phyloP scores from a whole-genome alignment of 805 yeast genomes.

The Cyberlindnera amylophila region DNA sequence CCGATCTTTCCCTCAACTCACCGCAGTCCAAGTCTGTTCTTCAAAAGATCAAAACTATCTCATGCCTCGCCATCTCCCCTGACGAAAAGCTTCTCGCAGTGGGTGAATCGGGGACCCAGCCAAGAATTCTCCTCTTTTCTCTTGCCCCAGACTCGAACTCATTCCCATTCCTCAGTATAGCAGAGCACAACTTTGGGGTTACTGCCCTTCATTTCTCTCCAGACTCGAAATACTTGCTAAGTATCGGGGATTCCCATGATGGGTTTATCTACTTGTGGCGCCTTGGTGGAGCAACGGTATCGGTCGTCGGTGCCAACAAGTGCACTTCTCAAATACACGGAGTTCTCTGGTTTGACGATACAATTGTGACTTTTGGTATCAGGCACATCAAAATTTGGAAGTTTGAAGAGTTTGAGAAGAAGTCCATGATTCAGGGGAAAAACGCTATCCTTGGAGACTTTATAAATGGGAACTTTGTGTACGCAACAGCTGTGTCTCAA shows the following conservation, averaged over 20 bases:
- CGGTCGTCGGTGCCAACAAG: slow-evolving; percentile 49
- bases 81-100: slow-evolving; percentile 53
- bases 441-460: slow-evolving; percentile 52
- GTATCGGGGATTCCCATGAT: slow-evolving; percentile 66
- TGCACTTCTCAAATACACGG: slow-evolving; percentile 59
- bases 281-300: slow-evolving; percentile 29
- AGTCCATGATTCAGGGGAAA: slow-evolving; percentile 47
- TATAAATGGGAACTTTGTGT: slow-evolving; percentile 47
- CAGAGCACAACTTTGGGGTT: slow-evolving; percentile 67
- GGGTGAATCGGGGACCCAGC: slow-evolving; percentile 70
- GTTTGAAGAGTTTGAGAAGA: slow-evolving; percentile 30
- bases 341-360: slow-evolving; percentile 49
- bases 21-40: slow-evolving; percentile 21
- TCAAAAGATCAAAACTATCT: slow-evolving; percentile 45
- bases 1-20: slow-evolving; percentile 14
- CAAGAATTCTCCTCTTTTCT: slow-evolving; percentile 58
- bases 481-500: slow-evolving; percentile 25
- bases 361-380: slow-evolving; percentile 54
- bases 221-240: slow-evolving; percentile 50
- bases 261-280: slow-evolving; percentile 66
- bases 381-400: slow-evolving; percentile 64
- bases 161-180: slow-evolving; percentile 49
- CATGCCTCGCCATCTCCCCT: slow-evolving; percentile 57
- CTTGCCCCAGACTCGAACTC: slow-evolving; percentile 44
- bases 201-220: slow-evolving; percentile 53